These are phyloP conservation scores for Epichloe festucae DNA, from an alignment of 2,329 filamentous ascomycete genomes.

Conservation along the genomic window DNA sequence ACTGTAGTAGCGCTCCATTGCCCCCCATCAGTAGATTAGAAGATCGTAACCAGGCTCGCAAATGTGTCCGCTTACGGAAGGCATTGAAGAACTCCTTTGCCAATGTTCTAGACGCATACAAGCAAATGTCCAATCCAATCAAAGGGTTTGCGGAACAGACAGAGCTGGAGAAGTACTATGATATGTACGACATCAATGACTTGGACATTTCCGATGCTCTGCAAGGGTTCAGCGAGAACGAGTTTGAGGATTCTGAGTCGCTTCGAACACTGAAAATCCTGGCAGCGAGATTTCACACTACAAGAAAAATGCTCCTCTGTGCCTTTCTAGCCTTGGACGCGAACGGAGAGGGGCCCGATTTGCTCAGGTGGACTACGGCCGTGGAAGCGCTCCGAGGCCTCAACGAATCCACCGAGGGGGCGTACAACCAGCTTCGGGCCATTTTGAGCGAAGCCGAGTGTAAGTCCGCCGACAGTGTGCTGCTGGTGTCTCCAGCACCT, in stretches of 20 bases:
- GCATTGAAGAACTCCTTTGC: slow-evolving; percentile 58
- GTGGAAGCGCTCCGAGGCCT: slow-evolving; percentile 61
- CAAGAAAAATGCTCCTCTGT: slow-evolving; percentile 77
- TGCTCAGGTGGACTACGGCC: slow-evolving; percentile 64
- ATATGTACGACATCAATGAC: slow-evolving; percentile 70
- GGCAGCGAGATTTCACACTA: slow-evolving; percentile 65
- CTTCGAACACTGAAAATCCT: slow-evolving; percentile 69
- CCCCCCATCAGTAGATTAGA: slow-evolving; percentile 90
- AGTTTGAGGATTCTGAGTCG: slow-evolving; percentile 66
- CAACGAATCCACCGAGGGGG: slow-evolving; percentile 44
- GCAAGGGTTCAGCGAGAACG: slow-evolving; percentile 48
- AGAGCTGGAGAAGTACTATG: slow-evolving; percentile 83
- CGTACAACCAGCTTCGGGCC: slow-evolving; percentile 51
- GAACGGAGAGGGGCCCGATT: slow-evolving; percentile 63
- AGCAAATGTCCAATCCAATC: slow-evolving; percentile 54
- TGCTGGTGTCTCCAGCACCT: not conserved
- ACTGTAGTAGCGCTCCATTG: slow-evolving; percentile 63
- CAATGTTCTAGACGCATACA: slow-evolving; percentile 58
- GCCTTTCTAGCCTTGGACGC: slow-evolving; percentile 80
- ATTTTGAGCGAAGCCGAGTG: slow-evolving; percentile 71
- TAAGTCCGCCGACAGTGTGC: slow-evolving; percentile 27
- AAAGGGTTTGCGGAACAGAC: slow-evolving; percentile 63
- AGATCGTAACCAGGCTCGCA: slow-evolving; percentile 62
- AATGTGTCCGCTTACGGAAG: slow-evolving; percentile 68
- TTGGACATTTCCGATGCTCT: slow-evolving; percentile 61